Evolutionary conservation across 2,329 filamentous ascomycete species (phyloP).

Genomic region (Xylariales sp.): DNA sequence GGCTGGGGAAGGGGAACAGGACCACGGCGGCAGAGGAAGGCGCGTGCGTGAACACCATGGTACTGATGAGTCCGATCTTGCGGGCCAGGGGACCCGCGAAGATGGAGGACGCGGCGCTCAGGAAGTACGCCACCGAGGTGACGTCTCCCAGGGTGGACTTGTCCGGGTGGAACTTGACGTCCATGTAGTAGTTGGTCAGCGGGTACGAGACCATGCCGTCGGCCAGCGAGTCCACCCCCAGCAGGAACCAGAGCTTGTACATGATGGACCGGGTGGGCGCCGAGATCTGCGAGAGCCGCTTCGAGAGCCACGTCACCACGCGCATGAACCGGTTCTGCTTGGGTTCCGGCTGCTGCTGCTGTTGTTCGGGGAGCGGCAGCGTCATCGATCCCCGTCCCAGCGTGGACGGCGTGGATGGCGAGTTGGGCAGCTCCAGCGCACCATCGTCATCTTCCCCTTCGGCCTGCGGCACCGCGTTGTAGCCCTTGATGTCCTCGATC

Average conservation of each 20-base stretch:
- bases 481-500: constrained; percentile 16
- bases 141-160: constrained; percentile 59
- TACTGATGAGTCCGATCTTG: constrained; percentile 58
- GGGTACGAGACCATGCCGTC: constrained; percentile 61
- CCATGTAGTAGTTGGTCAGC: constrained; percentile 55
- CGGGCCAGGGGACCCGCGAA: constrained; percentile 55
- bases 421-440: too few relatives aligned
- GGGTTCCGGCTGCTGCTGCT: not conserved
- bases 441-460: too few relatives aligned
- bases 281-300: constrained; percentile 51
- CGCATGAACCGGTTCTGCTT: constrained; percentile 10
- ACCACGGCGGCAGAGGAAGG: constrained; percentile 59
- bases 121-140: constrained; percentile 47
- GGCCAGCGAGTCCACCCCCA: constrained; percentile 60
- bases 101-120: constrained; percentile 48
- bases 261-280: constrained; percentile 52
- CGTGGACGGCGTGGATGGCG: too few relatives aligned
- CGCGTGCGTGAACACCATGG: constrained; percentile 59
- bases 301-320: constrained; percentile 20
- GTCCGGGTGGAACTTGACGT: constrained; percentile 47
- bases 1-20: constrained; percentile 52
- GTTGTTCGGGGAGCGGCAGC: not conserved
- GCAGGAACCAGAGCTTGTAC: constrained; percentile 61
- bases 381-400: too few relatives aligned
- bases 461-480: constrained; percentile 15